These are phyloP conservation scores for Aspergillus ostianus DNA, from an alignment of 495 filamentous ascomycete species.

Conservation along the genomic window DNA sequence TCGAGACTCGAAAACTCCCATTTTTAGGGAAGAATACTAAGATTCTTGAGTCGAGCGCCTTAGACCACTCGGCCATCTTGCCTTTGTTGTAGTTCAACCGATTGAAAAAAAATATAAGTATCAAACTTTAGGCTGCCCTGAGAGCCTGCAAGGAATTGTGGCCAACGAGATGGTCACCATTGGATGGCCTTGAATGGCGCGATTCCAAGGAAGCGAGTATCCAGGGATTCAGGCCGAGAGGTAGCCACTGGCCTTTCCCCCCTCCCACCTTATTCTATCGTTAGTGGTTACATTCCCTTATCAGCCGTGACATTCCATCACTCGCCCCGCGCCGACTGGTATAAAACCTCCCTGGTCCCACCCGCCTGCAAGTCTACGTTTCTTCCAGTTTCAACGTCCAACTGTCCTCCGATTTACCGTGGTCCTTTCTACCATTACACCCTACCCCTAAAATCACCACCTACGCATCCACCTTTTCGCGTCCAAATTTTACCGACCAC, in stretches of 20 bases:
- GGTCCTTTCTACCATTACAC: not conserved
- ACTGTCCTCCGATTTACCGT: not conserved
- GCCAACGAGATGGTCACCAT: not conserved
- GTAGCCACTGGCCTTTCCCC: slow-evolving; percentile 2
- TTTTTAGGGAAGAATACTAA: too few species aligned
- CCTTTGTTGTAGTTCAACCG: too few species aligned
- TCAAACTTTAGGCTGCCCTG: too few species aligned
- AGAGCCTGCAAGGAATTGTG: not conserved
- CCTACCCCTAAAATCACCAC: not conserved
- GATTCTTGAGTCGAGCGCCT: too few species aligned
- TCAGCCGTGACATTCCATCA: slow-evolving; percentile 13
- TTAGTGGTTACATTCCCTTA: slow-evolving; percentile 5
- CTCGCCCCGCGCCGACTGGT: slow-evolving; percentile 7
- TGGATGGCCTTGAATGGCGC: not conserved
- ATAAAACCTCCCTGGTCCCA: slow-evolving; percentile 12
- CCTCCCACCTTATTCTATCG: not conserved
- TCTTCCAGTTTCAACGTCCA: not conserved
- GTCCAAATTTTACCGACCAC: not conserved
- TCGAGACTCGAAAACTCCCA: too few species aligned
- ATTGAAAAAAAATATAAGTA: too few species aligned
- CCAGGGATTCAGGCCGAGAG: not conserved
- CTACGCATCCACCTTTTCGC: slow-evolving; percentile 4
- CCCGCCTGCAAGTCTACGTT: not conserved
- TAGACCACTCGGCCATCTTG: too few species aligned
- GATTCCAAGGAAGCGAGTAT: not conserved